Evolutionary conservation across 1,284 basidiomycete genomes (phyloP), one percentile per base, ranked within the genome.

Genomic region (Porodaedalea pini): DNA sequence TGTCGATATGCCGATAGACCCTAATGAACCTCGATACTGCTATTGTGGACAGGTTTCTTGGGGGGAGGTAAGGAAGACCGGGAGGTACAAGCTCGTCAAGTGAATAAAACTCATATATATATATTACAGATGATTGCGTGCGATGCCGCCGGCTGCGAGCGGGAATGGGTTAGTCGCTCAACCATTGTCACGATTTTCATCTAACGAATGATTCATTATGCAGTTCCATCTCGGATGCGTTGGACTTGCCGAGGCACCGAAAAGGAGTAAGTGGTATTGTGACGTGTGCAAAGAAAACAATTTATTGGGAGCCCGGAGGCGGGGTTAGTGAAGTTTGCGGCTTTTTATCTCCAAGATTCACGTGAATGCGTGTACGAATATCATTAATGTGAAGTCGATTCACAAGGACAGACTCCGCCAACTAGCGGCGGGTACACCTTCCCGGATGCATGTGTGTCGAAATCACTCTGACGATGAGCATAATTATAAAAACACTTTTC

Each of bases 161-260:
- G 76, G 37, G 89, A 92, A 81, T 94, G 91, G 91, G 88, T 85
- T 64, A 65, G 82, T 74, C 19, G 11, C 34, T 25, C 34, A 19
- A 36, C 31, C 27, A n/a, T 13, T 36, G 17, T 45, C 32, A 51
- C 32, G 1, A 10, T 29, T 34, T 53, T 50, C 61, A 50, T 43
- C 57, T 63, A 39, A 56, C 61, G n/a, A n/a, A n/a, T n/a, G n/a
- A n/a, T n/a, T 49, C 55, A 40, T 37, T 44, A 39, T 36, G 44
- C 29, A 89, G 88, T 93, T 90, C 70, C 90, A 93, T 68, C 70
- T 88, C 21, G 78, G 70, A 6, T 93, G 90, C 66, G 83, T 84
- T 3, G 85, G 81, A 19, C 72, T 90, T 44, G 75, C 72, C 25
- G 77, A 79, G 58, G 75, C 78, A 25, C 90, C 87, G 0, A 78